A percentile compares a stretch with the other conserved stretches of the same genome.
These are phyloP conservation scores for Mycena albidolilacea DNA, from an alignment of 768 basidiomycete genomes.

Conservation along the genomic window DNA sequence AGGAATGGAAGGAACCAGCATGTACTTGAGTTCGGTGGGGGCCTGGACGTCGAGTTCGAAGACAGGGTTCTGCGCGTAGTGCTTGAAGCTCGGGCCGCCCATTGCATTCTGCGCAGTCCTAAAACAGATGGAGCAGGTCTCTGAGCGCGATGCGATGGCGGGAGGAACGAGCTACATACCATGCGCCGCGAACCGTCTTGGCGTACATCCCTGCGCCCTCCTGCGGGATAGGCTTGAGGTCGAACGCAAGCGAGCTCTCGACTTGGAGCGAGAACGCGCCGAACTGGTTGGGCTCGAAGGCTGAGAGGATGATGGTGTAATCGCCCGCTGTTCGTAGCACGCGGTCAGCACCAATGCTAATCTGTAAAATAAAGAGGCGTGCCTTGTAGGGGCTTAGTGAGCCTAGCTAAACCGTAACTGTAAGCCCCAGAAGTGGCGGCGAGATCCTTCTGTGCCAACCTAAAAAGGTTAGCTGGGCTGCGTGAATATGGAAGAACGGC, in stretches of 20 bases:
- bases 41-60: conserved; percentile 73
- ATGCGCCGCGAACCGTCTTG: conserved; percentile 77
- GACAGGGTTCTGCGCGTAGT: conserved; percentile 78
- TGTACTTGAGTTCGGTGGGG: conserved; percentile 72
- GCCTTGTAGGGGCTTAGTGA: conserved; percentile 70
- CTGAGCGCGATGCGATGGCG: not conserved
- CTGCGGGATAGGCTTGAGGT: conserved; percentile 76
- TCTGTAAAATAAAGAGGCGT: conserved; percentile 17
- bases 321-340: conserved; percentile 58
- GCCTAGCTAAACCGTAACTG: conserved; percentile 79
- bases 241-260: conserved; percentile 73
- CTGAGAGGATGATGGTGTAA: conserved; percentile 88
- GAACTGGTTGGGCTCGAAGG: conserved; percentile 81
- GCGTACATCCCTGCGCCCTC: conserved; percentile 95
- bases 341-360: conserved; percentile 1
- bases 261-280: conserved; percentile 78
- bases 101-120: conserved; percentile 72
- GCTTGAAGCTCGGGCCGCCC: conserved; percentile 77
- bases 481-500: not conserved
- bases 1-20: conserved; percentile 19
- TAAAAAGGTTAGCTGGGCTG: conserved; percentile 41
- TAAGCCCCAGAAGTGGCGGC: conserved; percentile 85
- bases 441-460: conserved; percentile 77
- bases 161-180: conserved; percentile 61
- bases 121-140: not conserved